Conservation (phyloP, 1,284 basidiomycete species). For the Trametes hirsuta region DNA sequence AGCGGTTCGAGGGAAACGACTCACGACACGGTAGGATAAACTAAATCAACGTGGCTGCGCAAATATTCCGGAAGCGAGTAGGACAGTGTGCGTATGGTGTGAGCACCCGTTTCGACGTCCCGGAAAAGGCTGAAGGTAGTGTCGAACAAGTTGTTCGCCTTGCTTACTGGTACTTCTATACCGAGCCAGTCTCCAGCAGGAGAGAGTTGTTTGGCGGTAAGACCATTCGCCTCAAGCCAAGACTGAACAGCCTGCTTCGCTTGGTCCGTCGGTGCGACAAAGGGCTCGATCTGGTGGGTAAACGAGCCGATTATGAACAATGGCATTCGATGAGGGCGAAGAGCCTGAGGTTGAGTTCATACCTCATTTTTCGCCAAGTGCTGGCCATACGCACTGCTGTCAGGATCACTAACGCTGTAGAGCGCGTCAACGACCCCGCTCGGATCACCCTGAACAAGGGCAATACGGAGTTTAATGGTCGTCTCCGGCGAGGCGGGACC, state of each 20-base stretch:
- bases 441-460: slow-evolving; percentile 35
- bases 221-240: slow-evolving; percentile 40
- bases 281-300: slow-evolving; percentile 38
- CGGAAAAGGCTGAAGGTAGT: slow-evolving; percentile 42
- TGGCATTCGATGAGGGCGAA: background rate
- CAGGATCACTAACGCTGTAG: slow-evolving; percentile 38
- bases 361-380: slow-evolving; percentile 38
- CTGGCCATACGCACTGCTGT: slow-evolving; percentile 32
- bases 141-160: slow-evolving; percentile 42
- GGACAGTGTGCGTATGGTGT: slow-evolving; percentile 40
- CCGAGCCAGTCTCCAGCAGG: slow-evolving; percentile 46
- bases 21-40: slow-evolving; percentile 44
- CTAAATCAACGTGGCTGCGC: slow-evolving; percentile 39
- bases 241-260: slow-evolving; percentile 38
- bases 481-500: slow-evolving; percentile 29
- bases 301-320: background rate
- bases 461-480: slow-evolving; percentile 35
- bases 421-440: slow-evolving; percentile 39
- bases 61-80: slow-evolving; percentile 45
- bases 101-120: slow-evolving; percentile 35
- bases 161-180: slow-evolving; percentile 40
- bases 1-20: background rate
- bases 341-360: background rate
- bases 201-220: slow-evolving; percentile 34
- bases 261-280: slow-evolving; percentile 39